Base-by-base conservation (phyloP, 176 grass and related monocot genomes). In the Oryza coarctata region DNA sequence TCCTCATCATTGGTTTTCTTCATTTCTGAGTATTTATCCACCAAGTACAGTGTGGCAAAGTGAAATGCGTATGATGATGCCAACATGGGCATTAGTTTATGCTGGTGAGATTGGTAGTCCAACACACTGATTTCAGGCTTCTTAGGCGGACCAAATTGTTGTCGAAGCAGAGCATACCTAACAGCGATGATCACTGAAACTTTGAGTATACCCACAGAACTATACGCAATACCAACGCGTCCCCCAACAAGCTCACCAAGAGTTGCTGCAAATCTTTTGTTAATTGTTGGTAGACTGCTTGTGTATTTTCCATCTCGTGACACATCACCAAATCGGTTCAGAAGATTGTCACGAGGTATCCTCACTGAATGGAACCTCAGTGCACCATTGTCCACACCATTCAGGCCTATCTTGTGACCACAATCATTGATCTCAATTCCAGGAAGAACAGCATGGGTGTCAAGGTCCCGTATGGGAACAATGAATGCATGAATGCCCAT, bases 381-480 rank as follows among this genome's bases (percentile, higher is more conserved):
- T 9, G 96, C 96, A 13, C 96, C 96, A 77, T 99, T 99, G 55
- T 99, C 96, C 57, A 99, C 96, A 72, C 96, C 96, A 86, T 99
- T 99, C 44, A 99, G 82, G 63, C 96, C 96, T 31, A 99, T 90
- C 84, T 99, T 99, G 76, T 92, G 96, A 20, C 93, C 96, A 85
- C 96, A 99, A 87, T 99, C 96, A 84, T 99, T 77, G 69, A 99
- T 99, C 82, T 93, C 96, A 39, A 99, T 89, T 57, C 96, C 96
- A 55, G 93, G 93, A 75, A 99, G 93, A 88, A 98, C 70, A 45
- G 58, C 69, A 75, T 95, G 91, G 69, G 91, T 86, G 40, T 95
- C 86, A 79, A 93, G 89, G 83, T 95, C 89, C 79, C 96, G 77
- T 79, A 95, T 99, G 1, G 96, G 96, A 25, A 95, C 89, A 40